Base-by-base conservation (phyloP, 2,329 filamentous ascomycete species). In the Botrytis pseudocinerea region DNA sequence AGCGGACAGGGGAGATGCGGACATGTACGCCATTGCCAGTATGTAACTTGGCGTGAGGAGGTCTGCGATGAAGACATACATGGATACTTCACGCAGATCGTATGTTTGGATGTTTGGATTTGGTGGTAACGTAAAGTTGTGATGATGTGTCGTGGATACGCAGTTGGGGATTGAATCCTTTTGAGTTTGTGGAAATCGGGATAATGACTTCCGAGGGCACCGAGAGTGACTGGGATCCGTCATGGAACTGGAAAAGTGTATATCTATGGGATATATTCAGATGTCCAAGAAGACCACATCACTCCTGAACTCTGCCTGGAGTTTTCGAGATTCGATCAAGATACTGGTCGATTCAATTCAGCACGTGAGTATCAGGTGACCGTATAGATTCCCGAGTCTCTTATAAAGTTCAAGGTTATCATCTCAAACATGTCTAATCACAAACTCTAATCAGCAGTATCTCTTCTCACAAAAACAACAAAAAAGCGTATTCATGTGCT, bases 21-120 rank as follows among this genome's bases (percentile, higher is more conserved):
- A 70, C 12, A 38, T 51, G 64, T 51, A 51, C 68, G 68, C 68
- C 68, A 70, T 70, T 70, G 40, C 68, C 68, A 22, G 44, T 32
- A 18, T n/a, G 25, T 2, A 22, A 32, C 40, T 64, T 66, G 22
- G 44, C 8, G 46, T 54, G n/a, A 32, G 40, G n/a, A n/a, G 5
- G 7, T 40, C 40, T 38, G 38, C 25, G 32, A 35, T 40, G 46
- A 51, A 66, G 22, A 4, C 10, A 18, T 51, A 66, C 14, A 51
- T 38, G 16, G 44, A 46, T 62, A 18, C 25, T 28, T 1, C 5
- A 10, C 28, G n/a, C 25, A 42, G 40, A 44, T 42, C 40, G 14
- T 28, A 9, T 18, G 51, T 18, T 28, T 57, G 20, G 5, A n/a
- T 40, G 62, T 25, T 9, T n/a, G 46, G 9, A n/a, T 54, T 54